Conservation (phyloP, 108 stramenopile species). For the Cyclotella baltica region DNA sequence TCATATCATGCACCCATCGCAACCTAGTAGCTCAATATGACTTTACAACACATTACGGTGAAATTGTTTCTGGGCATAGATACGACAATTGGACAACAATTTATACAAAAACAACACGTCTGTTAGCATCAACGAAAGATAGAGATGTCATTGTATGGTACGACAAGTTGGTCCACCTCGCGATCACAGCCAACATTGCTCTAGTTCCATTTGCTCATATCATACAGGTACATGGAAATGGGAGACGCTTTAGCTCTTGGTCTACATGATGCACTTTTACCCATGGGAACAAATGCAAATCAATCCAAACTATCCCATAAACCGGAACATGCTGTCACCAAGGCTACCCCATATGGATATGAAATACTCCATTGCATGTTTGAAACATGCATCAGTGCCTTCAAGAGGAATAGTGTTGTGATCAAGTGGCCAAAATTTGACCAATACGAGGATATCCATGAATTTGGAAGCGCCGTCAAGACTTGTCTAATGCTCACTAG, state of each 20-base stretch:
- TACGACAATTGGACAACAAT: not conserved
- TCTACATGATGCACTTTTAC: not conserved
- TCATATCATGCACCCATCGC: not conserved
- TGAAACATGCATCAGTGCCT: not conserved
- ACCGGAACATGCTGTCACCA: not conserved
- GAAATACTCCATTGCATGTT: not conserved
- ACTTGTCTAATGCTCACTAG: not conserved
- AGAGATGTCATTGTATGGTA: not conserved
- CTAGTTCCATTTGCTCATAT: not conserved
- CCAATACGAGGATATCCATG: not conserved
- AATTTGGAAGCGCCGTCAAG: not conserved
- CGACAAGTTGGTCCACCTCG: not conserved
- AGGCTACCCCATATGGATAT: not conserved
- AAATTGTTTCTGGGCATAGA: not conserved
- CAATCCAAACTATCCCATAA: not conserved
- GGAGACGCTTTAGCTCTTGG: not conserved
- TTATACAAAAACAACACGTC: not conserved
- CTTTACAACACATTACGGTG: not conserved
- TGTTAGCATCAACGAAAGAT: not conserved
- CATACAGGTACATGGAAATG: not conserved
- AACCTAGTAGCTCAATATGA: not conserved
- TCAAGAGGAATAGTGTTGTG: not conserved
- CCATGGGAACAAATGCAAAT: not conserved
- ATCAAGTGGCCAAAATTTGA: not conserved
- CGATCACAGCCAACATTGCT: not conserved